These are phyloP conservation scores for Agapanthus africanus DNA, from an alignment of 106 monocot genomes.

Conservation along the genomic window DNA sequence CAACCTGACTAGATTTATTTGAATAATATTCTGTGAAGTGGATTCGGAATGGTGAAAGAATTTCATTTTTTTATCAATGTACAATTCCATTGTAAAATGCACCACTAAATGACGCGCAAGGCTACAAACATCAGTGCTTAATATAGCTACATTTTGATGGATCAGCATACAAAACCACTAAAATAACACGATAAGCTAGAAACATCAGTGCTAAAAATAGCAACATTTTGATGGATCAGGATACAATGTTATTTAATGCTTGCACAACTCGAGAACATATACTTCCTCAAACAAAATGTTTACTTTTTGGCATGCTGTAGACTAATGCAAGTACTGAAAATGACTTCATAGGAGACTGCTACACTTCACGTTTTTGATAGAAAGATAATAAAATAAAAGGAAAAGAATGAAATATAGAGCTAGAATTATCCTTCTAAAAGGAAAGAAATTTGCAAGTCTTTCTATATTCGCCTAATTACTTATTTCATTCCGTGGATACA, in stretches of 20 bases:
- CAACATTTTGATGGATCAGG: neutral
- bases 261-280: neutral
- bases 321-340: neutral
- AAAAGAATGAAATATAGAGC: neutral
- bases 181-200: neutral
- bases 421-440: neutral
- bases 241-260: neutral
- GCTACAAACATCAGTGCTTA: too few species aligned
- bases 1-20: neutral
- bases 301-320: neutral
- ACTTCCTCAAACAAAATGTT: neutral
- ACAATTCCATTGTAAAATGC: neutral
- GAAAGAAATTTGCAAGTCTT: neutral
- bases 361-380: neutral
- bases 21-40: neutral
- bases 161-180: too few species aligned
- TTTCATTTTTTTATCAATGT: neutral
- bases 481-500: neutral
- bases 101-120: too few species aligned
- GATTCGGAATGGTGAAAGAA: neutral
- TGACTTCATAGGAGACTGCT: neutral
- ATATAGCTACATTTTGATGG: too few species aligned
- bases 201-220: neutral
- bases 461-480: neutral
- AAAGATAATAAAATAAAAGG: neutral